Conservation (phyloP, 306 rosid genomes). For the Quercus bicolor region DNA sequence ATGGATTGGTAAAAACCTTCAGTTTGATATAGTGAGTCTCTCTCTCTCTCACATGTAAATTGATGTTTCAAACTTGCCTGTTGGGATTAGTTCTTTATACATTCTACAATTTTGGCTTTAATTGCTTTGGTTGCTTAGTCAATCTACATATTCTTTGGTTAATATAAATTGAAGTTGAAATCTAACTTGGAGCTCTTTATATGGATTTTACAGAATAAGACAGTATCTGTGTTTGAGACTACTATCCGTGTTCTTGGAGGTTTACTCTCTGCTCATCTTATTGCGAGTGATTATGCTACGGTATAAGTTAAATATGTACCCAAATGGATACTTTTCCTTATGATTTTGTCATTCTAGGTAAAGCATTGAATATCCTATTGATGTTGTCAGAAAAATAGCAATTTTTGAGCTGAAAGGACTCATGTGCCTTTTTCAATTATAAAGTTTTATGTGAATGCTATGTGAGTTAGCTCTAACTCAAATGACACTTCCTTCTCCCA, state of each 20-base stretch:
- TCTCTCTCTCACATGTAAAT: neutral
- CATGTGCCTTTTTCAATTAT: neutral
- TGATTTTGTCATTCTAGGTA: neutral
- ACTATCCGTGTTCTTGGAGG: conserved; percentile 90
- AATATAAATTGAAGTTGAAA: neutral
- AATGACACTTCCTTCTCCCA: too few species aligned
- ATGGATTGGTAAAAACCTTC: conserved; percentile 98
- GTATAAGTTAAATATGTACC: conserved; percentile 37
- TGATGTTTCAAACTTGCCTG: neutral
- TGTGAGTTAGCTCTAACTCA: neutral
- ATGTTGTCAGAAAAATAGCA: neutral
- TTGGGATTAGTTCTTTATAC: neutral
- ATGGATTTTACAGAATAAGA: conserved; percentile 75
- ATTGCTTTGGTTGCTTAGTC: neutral
- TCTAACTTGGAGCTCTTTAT: neutral
- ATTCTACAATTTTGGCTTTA: neutral
- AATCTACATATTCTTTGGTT: neutral
- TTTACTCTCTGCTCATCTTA: conserved; percentile 85
- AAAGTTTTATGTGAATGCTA: neutral
- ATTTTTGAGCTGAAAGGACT: neutral
- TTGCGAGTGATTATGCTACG: conserved; percentile 87
- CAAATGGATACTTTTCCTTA: neutral
- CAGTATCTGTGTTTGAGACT: conserved; percentile 91
- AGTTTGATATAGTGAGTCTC: conserved; percentile 87
- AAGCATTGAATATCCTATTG: neutral